Conservation (phyloP, 2,329 filamentous ascomycete genomes). For the Escovopsis weberi region DNA sequence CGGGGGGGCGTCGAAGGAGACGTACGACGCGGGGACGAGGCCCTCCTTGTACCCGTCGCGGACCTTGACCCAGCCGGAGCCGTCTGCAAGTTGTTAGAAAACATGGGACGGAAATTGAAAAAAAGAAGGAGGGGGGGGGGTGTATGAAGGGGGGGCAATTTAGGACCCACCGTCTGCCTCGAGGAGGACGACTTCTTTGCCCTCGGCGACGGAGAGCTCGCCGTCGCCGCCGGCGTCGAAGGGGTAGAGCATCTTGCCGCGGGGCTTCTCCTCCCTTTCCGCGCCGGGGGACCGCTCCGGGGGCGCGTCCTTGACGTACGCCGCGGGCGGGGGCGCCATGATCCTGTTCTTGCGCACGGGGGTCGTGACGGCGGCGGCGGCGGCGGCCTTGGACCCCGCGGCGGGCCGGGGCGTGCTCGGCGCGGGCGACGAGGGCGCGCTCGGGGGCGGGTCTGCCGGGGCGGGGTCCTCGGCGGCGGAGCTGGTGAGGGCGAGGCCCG, state of each 20-base stretch:
- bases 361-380: slow-evolving; percentile 8
- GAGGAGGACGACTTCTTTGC: slow-evolving; percentile 60
- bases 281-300: slow-evolving; percentile 33
- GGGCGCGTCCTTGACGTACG: slow-evolving; percentile 60
- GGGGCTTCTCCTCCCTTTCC: slow-evolving; percentile 37
- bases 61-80: slow-evolving; percentile 82
- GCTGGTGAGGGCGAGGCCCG: slow-evolving; percentile 31
- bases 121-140: too few species aligned
- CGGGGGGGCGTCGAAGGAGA: slow-evolving; percentile 44
- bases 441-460: slow-evolving; percentile 12
- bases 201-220: slow-evolving; percentile 68
- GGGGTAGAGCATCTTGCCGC: slow-evolving; percentile 76
- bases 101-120: neutral
- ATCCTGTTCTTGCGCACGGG: slow-evolving; percentile 48
- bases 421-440: slow-evolving; percentile 10
- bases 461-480: slow-evolving; percentile 31
- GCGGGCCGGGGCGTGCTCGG: slow-evolving; percentile 15
- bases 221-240: slow-evolving; percentile 73
- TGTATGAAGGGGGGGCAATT: too few species aligned
- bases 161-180: slow-evolving; percentile 69
- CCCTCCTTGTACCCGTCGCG: slow-evolving; percentile 63
- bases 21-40: slow-evolving; percentile 74
- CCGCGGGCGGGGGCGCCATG: slow-evolving; percentile 71
- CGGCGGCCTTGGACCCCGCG: slow-evolving; percentile 14
- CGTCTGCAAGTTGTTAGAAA: slow-evolving; percentile 43